Conservation (phyloP, 495 filamentous ascomycete species). For the Glarea lozoyensis region DNA sequence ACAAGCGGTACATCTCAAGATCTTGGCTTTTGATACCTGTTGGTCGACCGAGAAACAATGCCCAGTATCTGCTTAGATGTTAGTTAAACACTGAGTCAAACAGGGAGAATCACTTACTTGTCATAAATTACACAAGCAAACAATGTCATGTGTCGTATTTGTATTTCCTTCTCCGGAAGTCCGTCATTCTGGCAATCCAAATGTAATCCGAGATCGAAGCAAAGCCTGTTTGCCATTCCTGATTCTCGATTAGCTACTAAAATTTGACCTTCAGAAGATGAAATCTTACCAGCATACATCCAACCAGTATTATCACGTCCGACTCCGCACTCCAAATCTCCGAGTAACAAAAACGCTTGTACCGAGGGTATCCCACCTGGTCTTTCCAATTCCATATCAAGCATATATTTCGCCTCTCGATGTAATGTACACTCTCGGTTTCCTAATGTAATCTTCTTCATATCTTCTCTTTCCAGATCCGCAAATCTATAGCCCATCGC, state of each 20-base stretch:
- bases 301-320: constrained; percentile 42
- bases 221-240: constrained; percentile 39
- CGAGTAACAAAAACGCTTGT: constrained; percentile 39
- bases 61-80: constrained; percentile 26
- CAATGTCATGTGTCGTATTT: constrained; percentile 36
- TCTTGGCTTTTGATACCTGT: constrained; percentile 42
- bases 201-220: constrained; percentile 43
- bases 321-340: constrained; percentile 42
- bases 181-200: constrained; percentile 26
- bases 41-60: constrained; percentile 40
- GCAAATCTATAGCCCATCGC: constrained; percentile 42
- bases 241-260: not conserved
- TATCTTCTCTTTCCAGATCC: constrained; percentile 36
- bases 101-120: constrained; percentile 17
- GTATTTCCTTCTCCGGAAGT: constrained; percentile 31
- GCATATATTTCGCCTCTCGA: constrained; percentile 41
- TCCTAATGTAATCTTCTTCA: constrained; percentile 34
- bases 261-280: no score
- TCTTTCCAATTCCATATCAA: constrained; percentile 40
- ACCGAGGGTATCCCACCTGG: constrained; percentile 40
- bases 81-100: not conserved
- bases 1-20: constrained; percentile 33
- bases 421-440: constrained; percentile 43
- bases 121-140: constrained; percentile 43
- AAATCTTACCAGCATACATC: constrained; percentile 41